Evolutionary conservation across 768 basidiomycete genomes (phyloP).

Genomic region (Rhizopogon rudus): DNA sequence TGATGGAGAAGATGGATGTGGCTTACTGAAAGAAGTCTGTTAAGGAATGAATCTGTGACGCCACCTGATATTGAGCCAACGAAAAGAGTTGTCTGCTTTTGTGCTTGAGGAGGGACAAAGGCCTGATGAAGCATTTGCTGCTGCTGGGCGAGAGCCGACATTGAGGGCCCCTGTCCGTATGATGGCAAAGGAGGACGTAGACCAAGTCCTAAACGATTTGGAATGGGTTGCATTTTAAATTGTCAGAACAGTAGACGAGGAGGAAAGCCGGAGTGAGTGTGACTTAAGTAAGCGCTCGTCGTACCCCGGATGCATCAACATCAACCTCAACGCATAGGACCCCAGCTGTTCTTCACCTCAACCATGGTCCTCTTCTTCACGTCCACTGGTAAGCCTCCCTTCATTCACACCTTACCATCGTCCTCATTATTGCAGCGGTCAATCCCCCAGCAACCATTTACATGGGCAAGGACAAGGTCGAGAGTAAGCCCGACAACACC

Average conservation of each 20-base stretch:
- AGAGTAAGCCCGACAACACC: conserved; percentile 54
- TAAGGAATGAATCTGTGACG: conserved; percentile 78
- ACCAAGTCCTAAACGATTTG: conserved; percentile 82
- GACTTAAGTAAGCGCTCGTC: no score
- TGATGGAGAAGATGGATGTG: background rate
- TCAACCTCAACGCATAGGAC: no score
- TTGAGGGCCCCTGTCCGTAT: conserved; percentile 89
- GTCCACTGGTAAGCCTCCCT: conserved; percentile 35
- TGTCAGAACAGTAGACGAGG: background rate
- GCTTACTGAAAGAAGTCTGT: conserved; percentile 69
- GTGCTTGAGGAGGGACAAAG: conserved; percentile 55
- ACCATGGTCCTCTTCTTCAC: conserved; percentile 65
- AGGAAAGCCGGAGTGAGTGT: background rate
- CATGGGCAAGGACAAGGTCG: conserved; percentile 97
- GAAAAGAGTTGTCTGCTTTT: conserved; percentile 75
- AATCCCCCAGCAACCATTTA: conserved; percentile 72
- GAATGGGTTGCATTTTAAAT: conserved; percentile 53
- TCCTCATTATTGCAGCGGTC: conserved; percentile 35
- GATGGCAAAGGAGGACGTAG: conserved; percentile 84
- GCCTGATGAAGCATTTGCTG: conserved; percentile 59
- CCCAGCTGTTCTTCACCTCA: no score
- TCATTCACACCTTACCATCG: background rate
- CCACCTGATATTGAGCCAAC: conserved; percentile 96
- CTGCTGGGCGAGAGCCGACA: conserved; percentile 86
- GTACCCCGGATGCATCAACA: no score